Conservation (phyloP, 257 asterid genomes). For the Solanum boliviense region DNA sequence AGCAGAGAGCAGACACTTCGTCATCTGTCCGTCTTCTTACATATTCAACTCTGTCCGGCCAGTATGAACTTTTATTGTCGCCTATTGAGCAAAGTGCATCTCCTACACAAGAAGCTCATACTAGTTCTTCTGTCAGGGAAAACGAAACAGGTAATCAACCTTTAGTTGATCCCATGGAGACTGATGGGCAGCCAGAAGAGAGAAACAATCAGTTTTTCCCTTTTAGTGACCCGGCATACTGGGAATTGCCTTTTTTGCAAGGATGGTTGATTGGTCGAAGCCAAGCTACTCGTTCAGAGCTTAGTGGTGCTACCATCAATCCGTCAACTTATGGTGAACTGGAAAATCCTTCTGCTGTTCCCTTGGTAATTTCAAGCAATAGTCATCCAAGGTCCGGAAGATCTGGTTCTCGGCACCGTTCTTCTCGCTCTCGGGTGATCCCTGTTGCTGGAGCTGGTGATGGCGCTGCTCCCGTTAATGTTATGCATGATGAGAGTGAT, state of each 20-base stretch:
- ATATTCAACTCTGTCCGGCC: constrained; percentile 89
- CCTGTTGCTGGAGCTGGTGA: constrained; percentile 34
- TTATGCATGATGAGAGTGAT: constrained; percentile 34
- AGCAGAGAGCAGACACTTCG: constrained; percentile 52
- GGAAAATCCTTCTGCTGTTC: constrained; percentile 33
- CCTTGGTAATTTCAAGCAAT: constrained; percentile 33
- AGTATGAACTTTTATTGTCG: constrained; percentile 77
- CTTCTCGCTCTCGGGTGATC: constrained; percentile 47
- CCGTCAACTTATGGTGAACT: constrained; percentile 23
- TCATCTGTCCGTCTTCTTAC: constrained; percentile 75
- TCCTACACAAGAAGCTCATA: constrained; percentile 47
- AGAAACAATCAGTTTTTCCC: constrained; percentile 62
- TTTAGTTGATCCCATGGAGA: constrained; percentile 57
- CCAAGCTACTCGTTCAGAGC: constrained; percentile 61
- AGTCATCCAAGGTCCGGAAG: constrained; percentile 53
- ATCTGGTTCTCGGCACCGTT: constrained; percentile 55
- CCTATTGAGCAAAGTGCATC: constrained; percentile 54
- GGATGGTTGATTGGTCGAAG: constrained; percentile 97
- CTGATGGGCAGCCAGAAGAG: constrained; percentile 51
- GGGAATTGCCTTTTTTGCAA: constrained; percentile 94
- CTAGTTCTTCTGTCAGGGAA: constrained; percentile 33
- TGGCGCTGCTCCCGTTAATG: constrained; percentile 28
- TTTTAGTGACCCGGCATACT: constrained; percentile 70
- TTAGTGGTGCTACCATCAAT: constrained; percentile 29
- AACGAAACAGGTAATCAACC: constrained; percentile 35